Evolutionary conservation across 164 flowering plant genomes (phyloP).

Genomic region (Vitis vinifera): ASM3070453v1 NC_081819.1:19517001-19517500

Average conservation of each 20-base stretch:
- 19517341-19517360: slow-evolving; percentile 21
- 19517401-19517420: too few relatives aligned
- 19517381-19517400: slow-evolving; percentile 7
- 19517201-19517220: too few relatives aligned
- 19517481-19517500: too few relatives aligned
- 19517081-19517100: slow-evolving; percentile 8
- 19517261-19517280: neutral
- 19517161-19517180: slow-evolving; percentile 7
- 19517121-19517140: neutral
- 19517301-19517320: too few relatives aligned
- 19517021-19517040: too few relatives aligned
- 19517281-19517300: neutral
- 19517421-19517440: too few relatives aligned
- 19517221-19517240: too few relatives aligned
- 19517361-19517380: neutral
- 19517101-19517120: slow-evolving; percentile 13
- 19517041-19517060: neutral
- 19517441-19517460: too few relatives aligned
- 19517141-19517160: slow-evolving; percentile 1
- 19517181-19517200: slow-evolving; percentile 12
- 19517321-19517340: too few relatives aligned
- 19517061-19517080: neutral
- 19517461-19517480: too few relatives aligned
- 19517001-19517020: too few relatives aligned
- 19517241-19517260: too few relatives aligned